Evolutionary conservation across 257 asterid genomes (phyloP).

Genomic region (Eucommia ulmoides): DNA sequence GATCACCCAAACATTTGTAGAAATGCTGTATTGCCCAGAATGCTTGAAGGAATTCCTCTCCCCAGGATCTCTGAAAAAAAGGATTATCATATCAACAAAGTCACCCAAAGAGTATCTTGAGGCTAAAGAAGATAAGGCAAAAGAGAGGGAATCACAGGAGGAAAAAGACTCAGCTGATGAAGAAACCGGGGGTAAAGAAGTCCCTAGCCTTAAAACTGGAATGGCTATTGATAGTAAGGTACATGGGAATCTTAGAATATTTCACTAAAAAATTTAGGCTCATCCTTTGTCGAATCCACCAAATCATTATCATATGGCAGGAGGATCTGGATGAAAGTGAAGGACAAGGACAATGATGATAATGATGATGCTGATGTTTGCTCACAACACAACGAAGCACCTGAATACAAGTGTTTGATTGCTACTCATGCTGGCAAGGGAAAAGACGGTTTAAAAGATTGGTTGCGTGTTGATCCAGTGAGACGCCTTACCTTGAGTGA

Average conservation of each 20-base stretch:
- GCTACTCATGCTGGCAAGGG: constrained; percentile 78
- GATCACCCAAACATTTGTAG: constrained; percentile 71
- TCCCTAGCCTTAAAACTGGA: constrained; percentile 14
- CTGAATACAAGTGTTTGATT: constrained; percentile 55
- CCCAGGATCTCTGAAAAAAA: constrained; percentile 47
- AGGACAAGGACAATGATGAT: constrained; percentile 33
- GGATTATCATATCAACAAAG: constrained; percentile 55
- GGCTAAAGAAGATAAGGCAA: constrained; percentile 19
- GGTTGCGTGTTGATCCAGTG: constrained; percentile 37
- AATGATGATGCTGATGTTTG: constrained; percentile 29
- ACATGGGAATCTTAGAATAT: constrained; percentile 5
- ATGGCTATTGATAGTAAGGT: constrained; percentile 25
- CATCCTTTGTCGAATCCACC: no score
- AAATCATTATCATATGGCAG: constrained; percentile 27
- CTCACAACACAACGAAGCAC: constrained; percentile 30
- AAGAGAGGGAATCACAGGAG: constrained; percentile 16
- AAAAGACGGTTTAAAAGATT: constrained; percentile 47
- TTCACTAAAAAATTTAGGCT: no score
- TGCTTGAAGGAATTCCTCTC: constrained; percentile 45
- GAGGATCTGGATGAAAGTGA: constrained; percentile 28
- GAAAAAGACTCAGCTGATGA: constrained; percentile 20
- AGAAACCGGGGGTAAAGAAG: constrained; percentile 32
- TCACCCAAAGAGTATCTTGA: constrained; percentile 64
- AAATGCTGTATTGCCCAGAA: constrained; percentile 39
- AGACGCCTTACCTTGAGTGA: constrained; percentile 83